Conservation (phyloP, 257 asterid species). For the Solanum etuberosum region DNA sequence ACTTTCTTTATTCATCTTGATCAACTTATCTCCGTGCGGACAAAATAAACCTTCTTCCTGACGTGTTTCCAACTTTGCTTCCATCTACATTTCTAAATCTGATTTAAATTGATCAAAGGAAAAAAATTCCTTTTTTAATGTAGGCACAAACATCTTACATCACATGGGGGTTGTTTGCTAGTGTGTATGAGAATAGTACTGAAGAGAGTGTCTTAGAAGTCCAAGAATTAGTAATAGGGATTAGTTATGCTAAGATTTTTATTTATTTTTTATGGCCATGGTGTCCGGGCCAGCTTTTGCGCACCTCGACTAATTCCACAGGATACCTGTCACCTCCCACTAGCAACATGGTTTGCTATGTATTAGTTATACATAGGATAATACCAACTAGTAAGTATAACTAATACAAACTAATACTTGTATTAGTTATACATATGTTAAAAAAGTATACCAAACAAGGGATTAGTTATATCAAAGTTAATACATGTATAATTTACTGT, state of each 20-base stretch:
- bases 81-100: not conserved
- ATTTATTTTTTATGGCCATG: not conserved
- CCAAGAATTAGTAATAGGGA: not conserved
- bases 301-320: not conserved
- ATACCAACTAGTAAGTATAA: not conserved
- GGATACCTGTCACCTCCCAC: not conserved
- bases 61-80: not conserved
- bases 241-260: not conserved
- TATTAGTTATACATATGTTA: not conserved
- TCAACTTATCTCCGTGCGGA: not conserved
- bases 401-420: not conserved
- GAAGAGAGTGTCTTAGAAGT: not conserved
- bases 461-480: not conserved
- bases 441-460: not conserved
- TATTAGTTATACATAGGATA: not conserved
- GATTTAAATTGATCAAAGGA: not conserved
- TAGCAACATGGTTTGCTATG: not conserved
- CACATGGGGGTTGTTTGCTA: not conserved
- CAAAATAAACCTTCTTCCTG: not conserved
- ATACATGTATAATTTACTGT: not conserved
- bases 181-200: not conserved
- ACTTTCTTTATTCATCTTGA: not conserved
- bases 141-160: not conserved
- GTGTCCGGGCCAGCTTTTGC: not conserved
- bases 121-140: not conserved